Evolutionary conservation across 345 rosid genomes (phyloP).

Genomic region (Eucalyptus tenuipes): DNA sequence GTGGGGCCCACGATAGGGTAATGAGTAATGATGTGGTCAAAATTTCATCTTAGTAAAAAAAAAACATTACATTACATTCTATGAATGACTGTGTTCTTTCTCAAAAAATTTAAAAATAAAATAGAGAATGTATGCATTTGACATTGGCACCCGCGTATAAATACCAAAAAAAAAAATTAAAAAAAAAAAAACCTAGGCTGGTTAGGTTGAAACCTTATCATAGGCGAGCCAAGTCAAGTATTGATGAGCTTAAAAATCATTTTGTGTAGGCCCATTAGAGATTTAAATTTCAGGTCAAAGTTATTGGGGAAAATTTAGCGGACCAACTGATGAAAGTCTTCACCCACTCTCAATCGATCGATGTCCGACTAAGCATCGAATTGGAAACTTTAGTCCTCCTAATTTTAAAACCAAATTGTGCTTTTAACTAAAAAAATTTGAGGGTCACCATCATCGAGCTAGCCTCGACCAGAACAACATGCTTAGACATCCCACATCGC

Average conservation of each 20-base stretch:
- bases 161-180: neutral
- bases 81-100: neutral
- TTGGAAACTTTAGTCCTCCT: neutral
- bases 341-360: neutral
- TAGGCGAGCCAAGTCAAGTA: neutral
- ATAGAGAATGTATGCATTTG: neutral
- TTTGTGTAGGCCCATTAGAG: too few relatives aligned
- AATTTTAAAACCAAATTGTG: neutral
- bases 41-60: neutral
- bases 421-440: neutral
- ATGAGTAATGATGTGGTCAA: neutral
- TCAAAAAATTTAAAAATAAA: too few relatives aligned
- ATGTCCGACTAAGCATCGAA: neutral
- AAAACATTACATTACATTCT: neutral
- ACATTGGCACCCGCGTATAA: neutral
- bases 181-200: neutral
- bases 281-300: neutral
- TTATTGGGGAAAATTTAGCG: neutral
- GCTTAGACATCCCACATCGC: neutral
- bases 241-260: neutral
- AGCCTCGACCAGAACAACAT: neutral
- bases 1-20: neutral
- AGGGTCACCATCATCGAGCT: accelerated
- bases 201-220: neutral
- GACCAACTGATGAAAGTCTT: accelerated